Evolutionary conservation across 352 stramenopile genomes (phyloP).

Genomic region (Thalassiosira mediterranea): DNA sequence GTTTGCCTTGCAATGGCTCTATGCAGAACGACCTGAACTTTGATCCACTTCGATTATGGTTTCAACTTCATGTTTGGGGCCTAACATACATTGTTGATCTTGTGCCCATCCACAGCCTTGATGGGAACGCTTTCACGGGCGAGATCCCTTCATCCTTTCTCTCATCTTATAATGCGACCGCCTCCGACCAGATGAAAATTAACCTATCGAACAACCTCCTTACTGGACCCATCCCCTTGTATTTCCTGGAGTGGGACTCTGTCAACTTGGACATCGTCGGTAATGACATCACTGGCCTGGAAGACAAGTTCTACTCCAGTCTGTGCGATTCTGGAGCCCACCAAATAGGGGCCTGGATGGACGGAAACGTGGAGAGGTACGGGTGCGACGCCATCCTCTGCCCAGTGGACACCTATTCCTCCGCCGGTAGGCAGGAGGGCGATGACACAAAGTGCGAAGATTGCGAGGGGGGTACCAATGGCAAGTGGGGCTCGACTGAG

Average conservation of each 20-base stretch:
- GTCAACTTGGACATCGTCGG: slow-evolving; percentile 75
- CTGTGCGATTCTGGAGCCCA: slow-evolving; percentile 47
- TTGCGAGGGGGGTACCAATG: slow-evolving; percentile 50
- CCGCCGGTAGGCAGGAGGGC: slow-evolving; percentile 59
- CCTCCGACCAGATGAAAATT: slow-evolving; percentile 50
- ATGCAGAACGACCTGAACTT: too few species aligned
- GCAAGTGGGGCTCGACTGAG: slow-evolving; percentile 30
- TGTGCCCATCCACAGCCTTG: too few species aligned
- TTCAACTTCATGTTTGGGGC: too few species aligned
- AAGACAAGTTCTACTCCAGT: slow-evolving; percentile 34
- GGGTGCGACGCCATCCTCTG: slow-evolving; percentile 82
- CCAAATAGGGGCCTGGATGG: slow-evolving; percentile 66
- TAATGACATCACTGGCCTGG: slow-evolving; percentile 71
- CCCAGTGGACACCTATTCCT: slow-evolving; percentile 57
- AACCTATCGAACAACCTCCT: slow-evolving; percentile 74
- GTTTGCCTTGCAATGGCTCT: too few species aligned
- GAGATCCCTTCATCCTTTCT: slow-evolving; percentile 55
- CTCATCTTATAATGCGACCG: slow-evolving; percentile 26
- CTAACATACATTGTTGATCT: too few species aligned
- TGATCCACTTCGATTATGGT: too few species aligned
- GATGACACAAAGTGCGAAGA: slow-evolving; percentile 47
- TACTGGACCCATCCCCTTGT: slow-evolving; percentile 56
- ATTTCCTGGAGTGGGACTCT: slow-evolving; percentile 59
- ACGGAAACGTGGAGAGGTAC: slow-evolving; percentile 68
- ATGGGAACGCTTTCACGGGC: slow-evolving; percentile 68